These are phyloP conservation scores for Gracilaria domingensis DNA, from an alignment of 23 red algal species.

Conservation along the genomic window DNA sequence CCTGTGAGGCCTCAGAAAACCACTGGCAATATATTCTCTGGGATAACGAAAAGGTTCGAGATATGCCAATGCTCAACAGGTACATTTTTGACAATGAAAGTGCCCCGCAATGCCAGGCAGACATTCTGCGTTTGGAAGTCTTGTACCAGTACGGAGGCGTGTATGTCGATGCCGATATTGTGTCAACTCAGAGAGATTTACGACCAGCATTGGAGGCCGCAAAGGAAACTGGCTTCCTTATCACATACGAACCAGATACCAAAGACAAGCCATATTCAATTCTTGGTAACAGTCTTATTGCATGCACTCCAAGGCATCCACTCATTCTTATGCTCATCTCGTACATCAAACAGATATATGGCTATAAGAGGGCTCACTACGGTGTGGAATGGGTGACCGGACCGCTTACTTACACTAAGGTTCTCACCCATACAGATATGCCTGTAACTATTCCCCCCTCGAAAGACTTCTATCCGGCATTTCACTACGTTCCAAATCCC, in stretches of 20 bases:
- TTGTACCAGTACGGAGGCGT: slow-evolving; percentile 79
- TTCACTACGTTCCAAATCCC: slow-evolving; percentile 80
- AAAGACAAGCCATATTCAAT: slow-evolving; percentile 82
- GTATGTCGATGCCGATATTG: slow-evolving; percentile 80
- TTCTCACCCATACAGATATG: slow-evolving; percentile 68
- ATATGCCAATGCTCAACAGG: slow-evolving; percentile 67
- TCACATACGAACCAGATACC: slow-evolving; percentile 81
- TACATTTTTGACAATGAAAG: slow-evolving; percentile 68
- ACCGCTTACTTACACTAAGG: slow-evolving; percentile 73
- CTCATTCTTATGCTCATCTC: slow-evolving; percentile 71
- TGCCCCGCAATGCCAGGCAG: slow-evolving; percentile 79
- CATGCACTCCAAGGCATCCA: slow-evolving; percentile 74
- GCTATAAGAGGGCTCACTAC: slow-evolving; percentile 70
- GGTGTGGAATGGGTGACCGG: slow-evolving; percentile 88
- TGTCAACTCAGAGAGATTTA: slow-evolving; percentile 61
- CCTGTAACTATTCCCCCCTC: slow-evolving; percentile 65
- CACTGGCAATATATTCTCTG: slow-evolving; percentile 69
- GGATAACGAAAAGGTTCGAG: slow-evolving; percentile 58
- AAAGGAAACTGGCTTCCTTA: slow-evolving; percentile 60
- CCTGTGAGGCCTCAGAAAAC: not conserved
- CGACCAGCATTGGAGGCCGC: slow-evolving; percentile 46
- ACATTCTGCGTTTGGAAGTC: slow-evolving; percentile 80
- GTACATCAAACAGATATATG: slow-evolving; percentile 75
- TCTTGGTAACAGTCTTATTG: slow-evolving; percentile 80
- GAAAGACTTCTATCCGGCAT: slow-evolving; percentile 72